These are phyloP conservation scores for Mucor plumbeus DNA, from an alignment of 371 early-diverging fungal genomes.

Conservation along the genomic window DNA sequence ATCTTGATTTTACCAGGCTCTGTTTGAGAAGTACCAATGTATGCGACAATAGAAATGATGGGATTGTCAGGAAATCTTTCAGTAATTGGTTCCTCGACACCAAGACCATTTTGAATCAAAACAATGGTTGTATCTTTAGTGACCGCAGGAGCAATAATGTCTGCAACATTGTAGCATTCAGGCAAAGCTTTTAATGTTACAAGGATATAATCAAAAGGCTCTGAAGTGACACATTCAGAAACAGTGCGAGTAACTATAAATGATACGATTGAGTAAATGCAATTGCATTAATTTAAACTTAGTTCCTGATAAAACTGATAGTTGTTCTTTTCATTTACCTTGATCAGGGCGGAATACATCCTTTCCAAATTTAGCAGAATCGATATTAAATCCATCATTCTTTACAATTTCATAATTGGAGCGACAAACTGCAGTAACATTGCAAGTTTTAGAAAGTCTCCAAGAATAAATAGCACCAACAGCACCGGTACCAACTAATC, in stretches of 20 bases:
- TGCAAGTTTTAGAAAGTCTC: slow-evolving; percentile 65
- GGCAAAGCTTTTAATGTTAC: slow-evolving; percentile 81
- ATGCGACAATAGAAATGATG: slow-evolving; percentile 75
- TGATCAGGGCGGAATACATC: slow-evolving; percentile 65
- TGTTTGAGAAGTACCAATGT: slow-evolving; percentile 74
- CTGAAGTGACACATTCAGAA: slow-evolving; percentile 47
- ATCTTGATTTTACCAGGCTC: slow-evolving; percentile 63
- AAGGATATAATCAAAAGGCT: slow-evolving; percentile 72
- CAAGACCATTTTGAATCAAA: slow-evolving; percentile 88
- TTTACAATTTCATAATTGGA: slow-evolving; percentile 76
- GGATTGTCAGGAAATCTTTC: slow-evolving; percentile 70
- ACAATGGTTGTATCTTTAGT: slow-evolving; percentile 67
- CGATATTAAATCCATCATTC: slow-evolving; percentile 68
- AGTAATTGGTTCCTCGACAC: slow-evolving; percentile 71
- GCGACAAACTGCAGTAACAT: slow-evolving; percentile 81
- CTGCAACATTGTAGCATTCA: slow-evolving; percentile 63
- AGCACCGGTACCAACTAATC: slow-evolving; percentile 81
- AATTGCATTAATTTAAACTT: not conserved
- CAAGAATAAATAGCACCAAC: slow-evolving; percentile 79
- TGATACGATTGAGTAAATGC: too few relatives aligned
- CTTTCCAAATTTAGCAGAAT: slow-evolving; percentile 67
- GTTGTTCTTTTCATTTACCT: slow-evolving; percentile 33
- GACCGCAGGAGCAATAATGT: slow-evolving; percentile 69
- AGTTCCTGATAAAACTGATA: not conserved
- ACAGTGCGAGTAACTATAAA: slow-evolving; percentile 56